Evolutionary conservation across 75 land plant species (phyloP), one percentile per base, ranked within the genome.

Genomic region (Pseudotsuga menziesii): DNA sequence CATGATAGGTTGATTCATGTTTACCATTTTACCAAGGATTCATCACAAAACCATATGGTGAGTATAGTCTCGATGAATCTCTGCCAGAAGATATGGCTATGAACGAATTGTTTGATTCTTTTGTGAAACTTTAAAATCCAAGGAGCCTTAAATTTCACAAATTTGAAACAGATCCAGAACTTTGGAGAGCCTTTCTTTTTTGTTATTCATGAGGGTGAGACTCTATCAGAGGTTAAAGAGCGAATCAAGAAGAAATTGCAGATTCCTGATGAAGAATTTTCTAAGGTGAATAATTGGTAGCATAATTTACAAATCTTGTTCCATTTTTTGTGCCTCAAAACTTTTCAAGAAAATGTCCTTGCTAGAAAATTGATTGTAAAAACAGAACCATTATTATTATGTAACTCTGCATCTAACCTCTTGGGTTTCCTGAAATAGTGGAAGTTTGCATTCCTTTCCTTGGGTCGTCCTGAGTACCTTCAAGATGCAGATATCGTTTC

Each of bases 391-490:
- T 75, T 35, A 41, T 57, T 57, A 60, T 15, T 64, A 61, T 70
- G 32, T 70, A 63, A 63, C 29, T 16, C 67, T 14, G 13, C 29
- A 3, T 70, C 29, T 61, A 6, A 6, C 20, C 14, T 17, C 29
- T 73, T 61, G 66, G 15, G 5, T 7, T 52, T 52, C 52, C 69
- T 15, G 63, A 76, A 57, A 41, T 80, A 93, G 96, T 93, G 96
- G 96, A 93, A 89, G 80, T 93, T 93, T 86, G 96, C 93, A 17
- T 89, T 93, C 71, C 55, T 93, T 32, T 89, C 93, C 7, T 62
- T 93, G 83, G 92, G 90, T 61, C 91, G 96, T 14, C 93, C 96
- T 61, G 96, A 93, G 72, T 93, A 93, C 75, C 89, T 91, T 63
- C 78, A 85, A 57, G 89, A 91, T 70, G 58, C 84, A 41, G 96